phyloP scores from a whole-genome alignment of 768 basidiomycete species.

The Phaeotremella fagi region DNA sequence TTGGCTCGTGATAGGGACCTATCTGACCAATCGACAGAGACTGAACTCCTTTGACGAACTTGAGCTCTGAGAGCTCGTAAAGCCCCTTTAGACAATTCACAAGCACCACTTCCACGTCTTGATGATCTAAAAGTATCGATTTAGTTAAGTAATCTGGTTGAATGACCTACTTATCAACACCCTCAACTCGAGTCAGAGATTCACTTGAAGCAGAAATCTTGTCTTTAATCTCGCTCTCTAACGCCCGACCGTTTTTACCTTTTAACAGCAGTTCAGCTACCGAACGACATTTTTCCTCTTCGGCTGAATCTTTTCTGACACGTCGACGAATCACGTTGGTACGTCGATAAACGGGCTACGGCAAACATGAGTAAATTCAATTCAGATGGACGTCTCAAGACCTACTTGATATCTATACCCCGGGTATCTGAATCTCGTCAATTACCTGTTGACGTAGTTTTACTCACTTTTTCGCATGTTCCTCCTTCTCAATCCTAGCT shows the following conservation, averaged over 20 bases:
- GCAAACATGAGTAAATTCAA: not conserved
- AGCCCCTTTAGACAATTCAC: constrained; percentile 39
- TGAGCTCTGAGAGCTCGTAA: constrained; percentile 34
- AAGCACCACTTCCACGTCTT: constrained; percentile 11
- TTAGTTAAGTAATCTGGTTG: not conserved
- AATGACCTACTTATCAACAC: no score
- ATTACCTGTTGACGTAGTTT: not conserved
- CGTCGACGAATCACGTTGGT: constrained; percentile 42
- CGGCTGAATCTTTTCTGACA: constrained; percentile 42
- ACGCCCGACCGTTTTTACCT: constrained; percentile 36
- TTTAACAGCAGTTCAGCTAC: constrained; percentile 39
- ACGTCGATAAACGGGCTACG: constrained; percentile 41
- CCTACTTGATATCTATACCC: constrained; percentile 42
- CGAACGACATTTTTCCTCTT: constrained; percentile 40
- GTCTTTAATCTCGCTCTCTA: constrained; percentile 39
- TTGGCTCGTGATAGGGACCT: constrained; percentile 9
- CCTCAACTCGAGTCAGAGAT: no score
- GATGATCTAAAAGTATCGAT: not conserved
- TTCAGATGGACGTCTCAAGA: not conserved
- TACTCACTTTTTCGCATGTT: constrained; percentile 43
- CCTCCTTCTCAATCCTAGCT: constrained; percentile 45
- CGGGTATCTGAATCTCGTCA: constrained; percentile 29
- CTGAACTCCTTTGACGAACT: constrained; percentile 24
- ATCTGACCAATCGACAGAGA: constrained; percentile 31
- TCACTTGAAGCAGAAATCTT: no score